Evolutionary conservation across 164 flowering plant genomes (phyloP).

Genomic region (Malania oleifera): DNA sequence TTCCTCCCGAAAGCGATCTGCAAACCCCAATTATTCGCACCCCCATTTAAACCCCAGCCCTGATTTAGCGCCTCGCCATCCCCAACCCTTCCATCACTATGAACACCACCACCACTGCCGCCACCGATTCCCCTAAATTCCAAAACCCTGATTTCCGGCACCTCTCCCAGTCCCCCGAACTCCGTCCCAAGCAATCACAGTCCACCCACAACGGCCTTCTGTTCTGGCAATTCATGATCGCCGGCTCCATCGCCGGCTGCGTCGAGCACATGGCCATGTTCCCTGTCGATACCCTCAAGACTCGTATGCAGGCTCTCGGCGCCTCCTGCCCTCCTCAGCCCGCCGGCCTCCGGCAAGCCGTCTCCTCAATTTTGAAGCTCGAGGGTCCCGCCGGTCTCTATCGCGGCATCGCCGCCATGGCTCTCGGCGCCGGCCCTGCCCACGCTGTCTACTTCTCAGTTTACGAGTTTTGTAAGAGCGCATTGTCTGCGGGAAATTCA

Average conservation of each 20-base stretch:
- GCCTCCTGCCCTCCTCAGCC: conserved; percentile 18
- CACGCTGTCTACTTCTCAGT: conserved; percentile 77
- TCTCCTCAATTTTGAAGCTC: conserved; percentile 32
- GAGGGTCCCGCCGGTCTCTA: conserved; percentile 50
- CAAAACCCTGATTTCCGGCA: conserved; percentile 25
- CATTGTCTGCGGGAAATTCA: conserved; percentile 29
- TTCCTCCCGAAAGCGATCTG: not conserved
- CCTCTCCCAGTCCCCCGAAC: conserved; percentile 15
- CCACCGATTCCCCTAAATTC: conserved; percentile 25
- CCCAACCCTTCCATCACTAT: not conserved
- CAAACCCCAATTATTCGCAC: not conserved
- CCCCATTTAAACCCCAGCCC: not conserved
- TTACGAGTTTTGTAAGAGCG: conserved; percentile 44
- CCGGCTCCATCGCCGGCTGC: conserved; percentile 56
- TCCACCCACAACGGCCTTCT: conserved; percentile 38
- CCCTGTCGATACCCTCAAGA: conserved; percentile 49
- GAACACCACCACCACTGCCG: conserved; percentile 7
- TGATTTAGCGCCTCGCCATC: not conserved
- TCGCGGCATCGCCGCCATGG: conserved; percentile 69
- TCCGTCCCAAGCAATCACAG: conserved; percentile 17
- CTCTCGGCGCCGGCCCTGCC: conserved; percentile 72
- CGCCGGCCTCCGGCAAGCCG: conserved; percentile 28
- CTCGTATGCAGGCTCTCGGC: conserved; percentile 32
- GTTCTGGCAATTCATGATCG: conserved; percentile 57
- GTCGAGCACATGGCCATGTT: conserved; percentile 49